phyloP scores from a whole-genome alignment of 305 asterid species.

The Solanum hybrid region DNA sequence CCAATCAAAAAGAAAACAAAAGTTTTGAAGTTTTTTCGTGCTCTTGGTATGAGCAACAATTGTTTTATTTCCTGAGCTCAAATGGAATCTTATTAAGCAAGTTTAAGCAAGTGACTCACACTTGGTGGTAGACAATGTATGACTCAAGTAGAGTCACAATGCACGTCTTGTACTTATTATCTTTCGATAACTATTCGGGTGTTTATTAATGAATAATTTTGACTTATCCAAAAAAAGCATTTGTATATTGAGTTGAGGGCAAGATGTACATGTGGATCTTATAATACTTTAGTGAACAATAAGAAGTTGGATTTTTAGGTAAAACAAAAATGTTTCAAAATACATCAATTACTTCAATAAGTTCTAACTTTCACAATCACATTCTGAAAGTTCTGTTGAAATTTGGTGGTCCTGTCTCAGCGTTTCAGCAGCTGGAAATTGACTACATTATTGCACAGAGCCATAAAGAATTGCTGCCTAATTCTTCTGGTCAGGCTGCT shows the following conservation, averaged over 20 bases:
- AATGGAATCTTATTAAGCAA: not conserved
- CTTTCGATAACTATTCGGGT: not conserved
- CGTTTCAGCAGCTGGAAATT: slow-evolving; percentile 92
- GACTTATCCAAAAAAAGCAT: not conserved
- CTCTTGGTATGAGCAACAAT: not conserved
- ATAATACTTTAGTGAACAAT: not conserved
- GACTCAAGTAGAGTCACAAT: not conserved
- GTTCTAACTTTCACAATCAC: not conserved
- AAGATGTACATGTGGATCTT: not conserved
- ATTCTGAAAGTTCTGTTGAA: not conserved
- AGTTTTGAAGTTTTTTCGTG: not conserved
- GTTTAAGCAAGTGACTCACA: not conserved
- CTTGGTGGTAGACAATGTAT: not conserved
- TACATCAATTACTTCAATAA: not conserved
- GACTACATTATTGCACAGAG: slow-evolving; percentile 82
- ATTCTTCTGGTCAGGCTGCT: slow-evolving; percentile 73
- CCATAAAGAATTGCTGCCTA: slow-evolving; percentile 63
- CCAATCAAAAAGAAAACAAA: not conserved
- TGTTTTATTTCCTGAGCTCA: not conserved
- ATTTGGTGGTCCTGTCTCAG: slow-evolving; percentile 25
- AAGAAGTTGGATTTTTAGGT: not conserved
- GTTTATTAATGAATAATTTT: not conserved
- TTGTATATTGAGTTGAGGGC: not conserved
- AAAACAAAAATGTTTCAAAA: not conserved
- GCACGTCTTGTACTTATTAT: not conserved